A percentile compares a stretch with the other conserved stretches of the same genome.
Evolutionary conservation across 140 eudicot genomes (phyloP).

Genomic region (Bidens hawaiensis): DNA sequence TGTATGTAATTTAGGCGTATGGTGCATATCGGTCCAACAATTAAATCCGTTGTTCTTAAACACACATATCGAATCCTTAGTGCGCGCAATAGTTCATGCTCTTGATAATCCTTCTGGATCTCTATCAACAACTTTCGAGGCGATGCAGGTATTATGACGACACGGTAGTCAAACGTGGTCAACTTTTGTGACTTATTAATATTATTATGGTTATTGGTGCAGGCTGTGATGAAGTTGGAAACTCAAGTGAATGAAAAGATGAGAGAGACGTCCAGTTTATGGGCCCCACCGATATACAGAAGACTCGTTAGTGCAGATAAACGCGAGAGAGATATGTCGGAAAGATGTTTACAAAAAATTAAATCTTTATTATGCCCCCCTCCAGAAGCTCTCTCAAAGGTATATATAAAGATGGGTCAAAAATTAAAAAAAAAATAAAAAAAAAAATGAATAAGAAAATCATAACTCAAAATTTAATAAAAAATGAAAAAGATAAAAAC

Average conservation of each 20-base stretch:
- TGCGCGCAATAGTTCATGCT: conserved; percentile 67
- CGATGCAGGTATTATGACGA: conserved; percentile 81
- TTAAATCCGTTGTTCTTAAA: conserved; percentile 38
- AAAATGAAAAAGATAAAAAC: too few species aligned
- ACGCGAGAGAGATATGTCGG: conserved; percentile 82
- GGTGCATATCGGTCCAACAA: conserved; percentile 94
- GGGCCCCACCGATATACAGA: conserved; percentile 85
- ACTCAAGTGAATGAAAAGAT: conserved; percentile 58
- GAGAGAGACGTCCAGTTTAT: conserved; percentile 57
- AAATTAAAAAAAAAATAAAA: too few species aligned
- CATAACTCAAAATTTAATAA: too few species aligned
- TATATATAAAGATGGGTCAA: conserved; percentile 14
- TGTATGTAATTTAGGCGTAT: conserved; percentile 86
- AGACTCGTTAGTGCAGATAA: conserved; percentile 73
- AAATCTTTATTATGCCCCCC: conserved; percentile 55
- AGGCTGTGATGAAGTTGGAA: conserved; percentile 70
- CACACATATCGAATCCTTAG: conserved; percentile 45
- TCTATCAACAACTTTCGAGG: conserved; percentile 80
- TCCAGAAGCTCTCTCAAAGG: conserved; percentile 66
- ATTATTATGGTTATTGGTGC: conserved; percentile 7
- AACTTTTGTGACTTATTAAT: background rate
- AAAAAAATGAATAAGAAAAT: too few species aligned
- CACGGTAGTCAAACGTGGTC: conserved; percentile 15
- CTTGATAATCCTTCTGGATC: conserved; percentile 92
- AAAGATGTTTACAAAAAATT: conserved; percentile 68